Percentiles rank a stretch among this genome's conserved stretches.
phyloP scores from a whole-genome alignment of 805 yeast species.

The Maudiozyma barnettii region DNA sequence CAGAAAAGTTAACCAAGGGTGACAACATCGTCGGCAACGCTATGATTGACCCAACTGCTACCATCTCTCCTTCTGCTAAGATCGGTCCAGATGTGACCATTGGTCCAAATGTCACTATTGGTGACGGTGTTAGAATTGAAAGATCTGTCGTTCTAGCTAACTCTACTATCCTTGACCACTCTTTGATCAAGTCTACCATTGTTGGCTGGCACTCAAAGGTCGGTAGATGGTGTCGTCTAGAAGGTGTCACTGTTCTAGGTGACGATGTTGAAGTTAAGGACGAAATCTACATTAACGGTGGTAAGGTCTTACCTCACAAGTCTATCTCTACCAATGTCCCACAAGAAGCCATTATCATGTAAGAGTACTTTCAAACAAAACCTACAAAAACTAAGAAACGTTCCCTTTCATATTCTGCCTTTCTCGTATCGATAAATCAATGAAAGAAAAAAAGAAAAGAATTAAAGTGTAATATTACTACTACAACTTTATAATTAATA shows the following conservation, averaged over 20 bases:
- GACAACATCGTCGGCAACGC: constrained; percentile 81
- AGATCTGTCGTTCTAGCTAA: constrained; percentile 88
- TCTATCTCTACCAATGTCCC: constrained; percentile 92
- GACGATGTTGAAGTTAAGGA: constrained; percentile 98
- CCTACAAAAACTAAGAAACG: background rate
- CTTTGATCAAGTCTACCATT: constrained; percentile 94
- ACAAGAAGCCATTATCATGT: constrained; percentile 97
- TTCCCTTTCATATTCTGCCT: background rate
- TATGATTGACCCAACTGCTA: constrained; percentile 89
- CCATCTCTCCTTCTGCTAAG: constrained; percentile 83
- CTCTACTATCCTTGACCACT: constrained; percentile 91
- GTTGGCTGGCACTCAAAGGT: constrained; percentile 99
- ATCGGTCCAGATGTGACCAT: constrained; percentile 97
- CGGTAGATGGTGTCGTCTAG: constrained; percentile 98
- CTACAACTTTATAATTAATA: background rate
- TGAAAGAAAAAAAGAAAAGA: background rate
- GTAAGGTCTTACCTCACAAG: constrained; percentile 98
- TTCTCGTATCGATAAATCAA: background rate
- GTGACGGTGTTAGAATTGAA: constrained; percentile 97
- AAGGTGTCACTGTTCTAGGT: constrained; percentile 95
- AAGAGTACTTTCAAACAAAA: constrained; percentile 21
- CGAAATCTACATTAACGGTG: constrained; percentile 98
- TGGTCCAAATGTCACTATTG: constrained; percentile 92
- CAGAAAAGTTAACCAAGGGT: constrained; percentile 60
- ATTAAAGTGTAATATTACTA: background rate